These are phyloP conservation scores for Alternaria sp. DNA, from an alignment of 2,329 filamentous ascomycete species.

Conservation along the genomic window DNA sequence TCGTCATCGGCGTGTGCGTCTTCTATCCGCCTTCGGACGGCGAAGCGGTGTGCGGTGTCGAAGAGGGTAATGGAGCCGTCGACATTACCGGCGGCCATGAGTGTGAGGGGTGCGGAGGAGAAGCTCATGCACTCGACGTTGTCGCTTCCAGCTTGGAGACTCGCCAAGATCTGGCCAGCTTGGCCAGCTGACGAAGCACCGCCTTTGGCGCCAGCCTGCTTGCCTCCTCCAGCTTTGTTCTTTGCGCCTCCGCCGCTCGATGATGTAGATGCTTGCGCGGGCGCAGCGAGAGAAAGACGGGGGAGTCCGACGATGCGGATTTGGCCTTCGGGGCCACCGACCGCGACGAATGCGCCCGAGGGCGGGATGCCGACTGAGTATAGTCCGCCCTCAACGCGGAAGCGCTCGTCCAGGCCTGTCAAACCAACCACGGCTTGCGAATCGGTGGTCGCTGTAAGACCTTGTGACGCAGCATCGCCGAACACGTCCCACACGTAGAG, in stretches of 20 bases:
- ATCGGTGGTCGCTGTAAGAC: constrained; percentile 61
- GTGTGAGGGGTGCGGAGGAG: constrained; percentile 64
- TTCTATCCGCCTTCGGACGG: constrained; percentile 80
- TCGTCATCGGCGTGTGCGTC: constrained; percentile 75
- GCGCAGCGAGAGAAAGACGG: constrained; percentile 54
- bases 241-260: constrained; percentile 56
- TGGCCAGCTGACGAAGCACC: constrained; percentile 54
- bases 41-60: constrained; percentile 84
- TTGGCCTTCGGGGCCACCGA: constrained; percentile 85
- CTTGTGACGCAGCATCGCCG: constrained; percentile 73
- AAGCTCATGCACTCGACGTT: constrained; percentile 79
- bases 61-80: constrained; percentile 80
- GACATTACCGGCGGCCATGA: constrained; percentile 69
- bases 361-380: constrained; percentile 88
- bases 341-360: constrained; percentile 77
- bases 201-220: constrained; percentile 52
- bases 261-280: constrained; percentile 44
- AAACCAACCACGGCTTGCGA: constrained; percentile 75
- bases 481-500: constrained; percentile 95
- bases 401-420: constrained; percentile 83
- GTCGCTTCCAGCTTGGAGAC: constrained; percentile 78
- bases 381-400: constrained; percentile 87
- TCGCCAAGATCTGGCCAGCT: constrained; percentile 78
- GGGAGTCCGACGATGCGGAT: constrained; percentile 88
- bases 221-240: constrained; percentile 56